Evolutionary conservation across 2,329 filamentous ascomycete genomes (phyloP), one percentile per base, ranked within the genome.

Genomic region (Microsporum audouinii): DNA sequence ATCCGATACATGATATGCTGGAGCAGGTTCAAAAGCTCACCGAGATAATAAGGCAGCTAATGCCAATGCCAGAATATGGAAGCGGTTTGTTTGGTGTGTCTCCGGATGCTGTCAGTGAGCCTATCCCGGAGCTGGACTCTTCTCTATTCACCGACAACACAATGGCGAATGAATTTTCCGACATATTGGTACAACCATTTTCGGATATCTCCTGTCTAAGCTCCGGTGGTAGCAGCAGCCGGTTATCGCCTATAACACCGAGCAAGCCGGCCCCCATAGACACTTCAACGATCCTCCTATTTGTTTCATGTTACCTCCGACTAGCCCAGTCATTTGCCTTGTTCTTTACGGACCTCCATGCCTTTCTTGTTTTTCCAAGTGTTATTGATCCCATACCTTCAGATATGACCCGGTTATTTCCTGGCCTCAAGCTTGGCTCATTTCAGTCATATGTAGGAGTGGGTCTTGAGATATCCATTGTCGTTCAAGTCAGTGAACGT

Each of bases 321-420:
- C 27, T 57, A 12, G 53, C 53, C 3, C 53, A 27, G n/a, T 34
- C 53, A 8, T 57, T 57, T 29, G 36, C 36, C 23, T 29, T 36
- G 31, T 57, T 57, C 53, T 57, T 57, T 5, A 57, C 33, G 7
- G 53, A 57, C 53, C 53, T 57, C 7, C 53, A 57, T 17, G 10
- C 33, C 6, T 36, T 57, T 57, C 53, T 57, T 31, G 14, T 57
- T 57, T 39, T 39, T 23, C 31, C 53, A 7, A 36, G 31, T 38
- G n/a, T 8, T 14, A 8, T 14, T 14, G 53, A 39, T 8, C 36
- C 17, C 23, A 36, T 27, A 3, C 53, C 36, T 3, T 23, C 33
- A 5, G 36, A 36, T 7, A 34, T 36, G 10, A 8, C 14, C 31
- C 53, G 31, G 2, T 27, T 57, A 39, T 57, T 57, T 29, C 53